Percentiles rank a stretch among this genome's conserved stretches.
phyloP scores from a whole-genome alignment of 306 rosid species.

The Gastrolobium villosum region DNA sequence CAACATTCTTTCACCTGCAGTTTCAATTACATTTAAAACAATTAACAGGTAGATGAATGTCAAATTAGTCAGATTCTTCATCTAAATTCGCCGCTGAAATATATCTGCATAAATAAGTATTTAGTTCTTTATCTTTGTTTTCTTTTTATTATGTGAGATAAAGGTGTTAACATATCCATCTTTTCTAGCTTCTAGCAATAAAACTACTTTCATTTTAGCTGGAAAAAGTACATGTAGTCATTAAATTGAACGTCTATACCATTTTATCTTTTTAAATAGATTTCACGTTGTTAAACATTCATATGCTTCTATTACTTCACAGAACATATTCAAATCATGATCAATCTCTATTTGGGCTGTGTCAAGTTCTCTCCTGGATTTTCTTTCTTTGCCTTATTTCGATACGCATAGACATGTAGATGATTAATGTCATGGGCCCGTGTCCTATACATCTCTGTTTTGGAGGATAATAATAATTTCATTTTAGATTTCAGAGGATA shows the following conservation, averaged over 20 bases:
- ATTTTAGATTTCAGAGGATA: too few species aligned
- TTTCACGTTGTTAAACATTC: not conserved
- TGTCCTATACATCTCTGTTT: not conserved
- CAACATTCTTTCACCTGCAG: not conserved
- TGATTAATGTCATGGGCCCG: not conserved
- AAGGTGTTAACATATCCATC: too few species aligned
- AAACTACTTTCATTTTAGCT: too few species aligned
- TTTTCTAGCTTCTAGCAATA: not conserved
- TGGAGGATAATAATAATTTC: not conserved
- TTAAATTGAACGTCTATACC: not conserved
- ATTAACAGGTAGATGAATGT: not conserved
- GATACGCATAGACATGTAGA: not conserved
- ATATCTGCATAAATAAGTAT: not conserved
- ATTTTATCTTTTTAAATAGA: not conserved
- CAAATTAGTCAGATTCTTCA: not conserved
- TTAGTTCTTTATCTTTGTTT: too few species aligned
- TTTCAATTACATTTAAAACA: not conserved
- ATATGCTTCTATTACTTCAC: not conserved
- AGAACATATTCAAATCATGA: not conserved
- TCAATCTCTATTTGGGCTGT: not conserved
- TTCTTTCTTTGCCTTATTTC: not conserved
- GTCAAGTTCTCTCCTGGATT: slow-evolving; percentile 5
- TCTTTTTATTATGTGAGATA: too few species aligned
- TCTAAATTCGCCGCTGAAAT: too few species aligned
- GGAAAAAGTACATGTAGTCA: not conserved